Evolutionary conservation across 176 grass and related monocot genomes (phyloP).

Genomic region (Pontederia paniculata): DNA sequence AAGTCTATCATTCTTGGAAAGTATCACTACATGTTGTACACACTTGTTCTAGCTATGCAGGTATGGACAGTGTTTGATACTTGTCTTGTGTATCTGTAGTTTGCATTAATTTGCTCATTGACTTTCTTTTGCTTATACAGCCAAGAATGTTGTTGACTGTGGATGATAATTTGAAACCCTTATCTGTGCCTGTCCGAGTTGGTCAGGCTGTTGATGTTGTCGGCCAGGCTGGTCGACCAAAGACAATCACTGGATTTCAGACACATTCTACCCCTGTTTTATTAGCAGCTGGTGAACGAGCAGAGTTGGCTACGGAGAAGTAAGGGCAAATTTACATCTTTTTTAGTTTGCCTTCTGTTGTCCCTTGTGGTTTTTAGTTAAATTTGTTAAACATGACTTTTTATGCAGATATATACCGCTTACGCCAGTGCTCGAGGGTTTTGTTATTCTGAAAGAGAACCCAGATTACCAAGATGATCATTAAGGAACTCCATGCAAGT

Average conservation of each 20-base stretch:
- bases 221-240: slow-evolving; percentile 93
- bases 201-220: slow-evolving; percentile 97
- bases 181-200: slow-evolving; percentile 82
- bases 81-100: neutral
- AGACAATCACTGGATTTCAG: slow-evolving; percentile 95
- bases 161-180: slow-evolving; percentile 86
- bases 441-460: slow-evolving; percentile 94
- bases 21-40: slow-evolving; percentile 94
- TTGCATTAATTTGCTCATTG: neutral
- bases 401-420: slow-evolving; percentile 63
- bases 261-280: slow-evolving; percentile 93
- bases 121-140: slow-evolving; percentile 29
- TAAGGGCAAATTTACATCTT: slow-evolving; percentile 16
- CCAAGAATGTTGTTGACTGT: slow-evolving; percentile 95
- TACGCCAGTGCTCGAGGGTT: slow-evolving; percentile 64
- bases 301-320: slow-evolving; percentile 92
- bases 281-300: slow-evolving; percentile 85
- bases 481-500: neutral
- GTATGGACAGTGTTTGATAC: slow-evolving; percentile 16
- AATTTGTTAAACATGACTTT: neutral
- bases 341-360: too few relatives aligned
- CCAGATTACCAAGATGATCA: slow-evolving; percentile 78
- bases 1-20: slow-evolving; percentile 81
- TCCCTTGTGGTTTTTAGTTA: neutral
- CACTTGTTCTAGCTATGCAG: slow-evolving; percentile 90